Evolutionary conservation across 768 basidiomycete genomes (phyloP), one percentile per base, ranked within the genome.

Genomic region (Phaffia tasmanica): DNA sequence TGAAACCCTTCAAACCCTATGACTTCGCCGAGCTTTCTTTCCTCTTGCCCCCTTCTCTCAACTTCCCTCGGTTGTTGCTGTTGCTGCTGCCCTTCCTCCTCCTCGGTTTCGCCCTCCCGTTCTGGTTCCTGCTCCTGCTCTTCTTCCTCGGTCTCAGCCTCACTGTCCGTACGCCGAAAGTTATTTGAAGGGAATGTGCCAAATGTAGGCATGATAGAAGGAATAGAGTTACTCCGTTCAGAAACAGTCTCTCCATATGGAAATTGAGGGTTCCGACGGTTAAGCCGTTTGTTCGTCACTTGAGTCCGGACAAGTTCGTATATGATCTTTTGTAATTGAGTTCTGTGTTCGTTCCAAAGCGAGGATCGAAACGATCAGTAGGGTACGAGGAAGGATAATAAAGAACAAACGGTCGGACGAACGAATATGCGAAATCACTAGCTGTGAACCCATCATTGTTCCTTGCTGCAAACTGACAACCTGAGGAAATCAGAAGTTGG

Each of bases 391-490:
- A 53, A 61, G 23, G 64, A 62, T 18, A 21, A 64, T 21, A 21
- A 42, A 25, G 51, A 19, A 35, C 30, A 3, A 32, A 56, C 23
- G 49, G 56, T 64, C 64, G 57, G 47, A 81, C 86, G 68, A 73
- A 88, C 83, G 87, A 88, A 75, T 89, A 95, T 19, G 92, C 89
- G 75, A 93, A 95, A 77, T 97, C 93, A 0, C 86, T 85, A 14
- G 93, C 86, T 14, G 88, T 89, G 75, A 91, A 95, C 0, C 91
- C 91, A 69, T 89, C 84, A 68, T 91, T 90, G 74, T 97, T 97
- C 70, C 86, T 83, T 25, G 85, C 85, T 30, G 83, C 79, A 74
- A 84, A 89, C 72, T 86, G 86, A 72, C 89, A 93, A 0, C 93
- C 91, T 68, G 88, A 81, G 75, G 92, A 89, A 67, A 97, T 88